Base-by-base conservation (phyloP, 805 yeast genomes). In the Metschnikowia arizonensis region DNA sequence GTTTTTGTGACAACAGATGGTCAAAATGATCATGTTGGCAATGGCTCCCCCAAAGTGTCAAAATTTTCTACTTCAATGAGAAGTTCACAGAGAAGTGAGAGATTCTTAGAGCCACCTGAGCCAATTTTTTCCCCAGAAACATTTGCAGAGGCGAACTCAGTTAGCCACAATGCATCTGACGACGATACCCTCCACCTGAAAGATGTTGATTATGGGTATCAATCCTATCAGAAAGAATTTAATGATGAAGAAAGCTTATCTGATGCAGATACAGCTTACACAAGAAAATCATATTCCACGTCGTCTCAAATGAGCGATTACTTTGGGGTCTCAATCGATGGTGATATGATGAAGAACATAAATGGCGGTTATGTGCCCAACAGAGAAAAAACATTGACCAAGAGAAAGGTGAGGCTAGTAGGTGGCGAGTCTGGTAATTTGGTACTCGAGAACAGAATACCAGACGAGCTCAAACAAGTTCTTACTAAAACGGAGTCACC, bases 371-470 rank as follows among this genome's bases (percentile, higher is more conserved):
- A 58, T 46, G 57, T 63, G n/a, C 86, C 87, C 8, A 75, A 80
- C 42, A 79, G 88, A 56, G 83, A 84, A 52, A 83, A 82, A 57
- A 78, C 86, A 2, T 74, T 78, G 52, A 75, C 83, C 35, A 78
- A 83, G 58, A 84, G 89, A 58, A 84, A 85, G 56, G 88, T 86
- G 62, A 68, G 82, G 58, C 77, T 89, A 38, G 85, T 68, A 1
- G 75, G 69, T 19, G 73, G 73, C 7, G 60, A 83, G 46, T 72
- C 83, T 42, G 95, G 97, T 56, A 81, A 91, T 57, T 77, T 93
- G 61, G 88, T 90, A 10, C 73, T 93, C 45, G 97, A 93, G 61
- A 91, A 95, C 57, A 96, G 98, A 3, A 84, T 93, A 40, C 98
- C 99, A 11, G 82, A 89, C 19, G 93, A 90, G 50, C 73, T 93